These are phyloP conservation scores for Tetrastigma voinierianum DNA, from an alignment of 164 flowering plant species.

Conservation along the genomic window DNA sequence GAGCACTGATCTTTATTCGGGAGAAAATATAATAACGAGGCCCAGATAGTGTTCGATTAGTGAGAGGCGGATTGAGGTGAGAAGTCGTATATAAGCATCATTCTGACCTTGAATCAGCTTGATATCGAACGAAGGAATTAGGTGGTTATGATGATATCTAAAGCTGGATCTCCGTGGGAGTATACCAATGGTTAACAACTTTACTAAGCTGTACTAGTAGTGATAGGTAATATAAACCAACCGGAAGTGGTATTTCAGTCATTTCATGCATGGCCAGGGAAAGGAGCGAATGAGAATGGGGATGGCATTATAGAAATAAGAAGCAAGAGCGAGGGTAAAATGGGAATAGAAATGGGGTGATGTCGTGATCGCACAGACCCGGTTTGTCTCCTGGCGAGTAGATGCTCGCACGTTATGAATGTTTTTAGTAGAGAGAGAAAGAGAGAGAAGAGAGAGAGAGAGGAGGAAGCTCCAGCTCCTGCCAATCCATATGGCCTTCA, in stretches of 20 bases:
- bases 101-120: too few species aligned
- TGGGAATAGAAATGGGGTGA: slow-evolving; percentile 1
- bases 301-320: slow-evolving; percentile 9
- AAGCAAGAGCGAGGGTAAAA: slow-evolving; percentile 2
- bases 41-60: too few species aligned
- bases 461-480: slow-evolving; percentile 20
- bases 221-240: too few species aligned
- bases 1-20: too few species aligned
- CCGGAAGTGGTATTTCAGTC: slow-evolving; percentile 2
- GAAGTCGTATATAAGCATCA: too few species aligned
- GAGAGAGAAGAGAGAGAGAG: slow-evolving; percentile 8
- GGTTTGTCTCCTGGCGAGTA: slow-evolving; percentile 61
- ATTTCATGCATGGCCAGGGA: background rate
- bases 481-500: slow-evolving; percentile 14
- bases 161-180: too few species aligned
- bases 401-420: slow-evolving; percentile 70
- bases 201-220: too few species aligned
- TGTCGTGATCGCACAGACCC: slow-evolving; percentile 36
- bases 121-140: too few species aligned
- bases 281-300: background rate
- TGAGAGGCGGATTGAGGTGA: too few species aligned
- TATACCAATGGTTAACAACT: too few species aligned
- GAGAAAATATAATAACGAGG: too few species aligned
- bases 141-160: too few species aligned
- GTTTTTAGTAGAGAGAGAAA: slow-evolving; percentile 7